phyloP scores from a whole-genome alignment of 352 stramenopile genomes.

The Pythium utonaiense region DNA sequence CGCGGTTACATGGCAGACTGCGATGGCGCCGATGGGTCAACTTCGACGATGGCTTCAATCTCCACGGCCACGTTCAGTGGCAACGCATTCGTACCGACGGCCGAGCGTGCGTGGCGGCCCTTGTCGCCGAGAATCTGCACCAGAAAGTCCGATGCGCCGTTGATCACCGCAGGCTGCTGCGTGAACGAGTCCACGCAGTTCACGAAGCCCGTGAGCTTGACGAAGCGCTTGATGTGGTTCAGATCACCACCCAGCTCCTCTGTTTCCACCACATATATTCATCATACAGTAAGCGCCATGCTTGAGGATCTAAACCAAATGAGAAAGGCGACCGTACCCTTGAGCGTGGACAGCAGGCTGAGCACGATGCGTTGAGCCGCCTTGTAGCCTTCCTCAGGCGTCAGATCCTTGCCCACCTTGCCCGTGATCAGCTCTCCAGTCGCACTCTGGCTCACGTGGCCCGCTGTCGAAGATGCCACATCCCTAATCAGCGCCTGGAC shows the following conservation, averaged over 20 bases:
- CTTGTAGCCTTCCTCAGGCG: conserved; percentile 80
- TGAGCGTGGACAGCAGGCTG: conserved; percentile 84
- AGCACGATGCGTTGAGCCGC: conserved; percentile 74
- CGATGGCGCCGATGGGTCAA: conserved; percentile 45
- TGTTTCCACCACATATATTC: too few species aligned
- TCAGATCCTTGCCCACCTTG: conserved; percentile 81
- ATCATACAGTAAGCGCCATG: too few species aligned
- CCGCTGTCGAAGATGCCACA: too few species aligned
- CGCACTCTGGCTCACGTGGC: conserved; percentile 48
- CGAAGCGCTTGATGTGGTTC: conserved; percentile 83
- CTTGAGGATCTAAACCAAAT: too few species aligned
- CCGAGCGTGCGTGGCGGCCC: conserved; percentile 80
- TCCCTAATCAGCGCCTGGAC: too few species aligned
- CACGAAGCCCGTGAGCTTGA: conserved; percentile 94
- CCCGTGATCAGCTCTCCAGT: conserved; percentile 64
- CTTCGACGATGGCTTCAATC: conserved; percentile 93
- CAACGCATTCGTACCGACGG: conserved; percentile 92
- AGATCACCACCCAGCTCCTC: conserved; percentile 79
- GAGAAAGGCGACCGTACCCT: conserved; percentile 62
- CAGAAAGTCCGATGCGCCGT: conserved; percentile 89
- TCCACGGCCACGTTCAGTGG: conserved; percentile 93
- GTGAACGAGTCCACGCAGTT: conserved; percentile 87
- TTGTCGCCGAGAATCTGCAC: conserved; percentile 75
- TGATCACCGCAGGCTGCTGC: conserved; percentile 87
- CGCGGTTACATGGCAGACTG: conserved; percentile 12